A percentile compares a stretch with the other conserved stretches of the same genome.
Conservation (phyloP, 805 yeast genomes). For the Candida palmyrensis region DNA sequence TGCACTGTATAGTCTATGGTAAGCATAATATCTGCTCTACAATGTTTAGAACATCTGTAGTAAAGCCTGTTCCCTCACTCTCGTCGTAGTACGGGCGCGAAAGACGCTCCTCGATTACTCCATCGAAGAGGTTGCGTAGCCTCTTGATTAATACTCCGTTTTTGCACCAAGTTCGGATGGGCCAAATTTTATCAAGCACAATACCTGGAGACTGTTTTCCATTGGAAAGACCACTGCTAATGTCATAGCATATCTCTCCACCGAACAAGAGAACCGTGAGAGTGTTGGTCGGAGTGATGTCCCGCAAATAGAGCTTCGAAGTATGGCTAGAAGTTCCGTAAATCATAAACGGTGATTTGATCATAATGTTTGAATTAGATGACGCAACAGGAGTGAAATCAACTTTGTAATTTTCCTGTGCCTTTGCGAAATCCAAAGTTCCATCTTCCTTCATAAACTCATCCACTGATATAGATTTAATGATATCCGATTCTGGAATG, state of each 20-base stretch:
- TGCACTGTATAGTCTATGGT: constrained; percentile 1
- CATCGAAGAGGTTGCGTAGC: constrained; percentile 61
- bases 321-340: constrained; percentile 60
- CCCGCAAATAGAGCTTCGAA: constrained; percentile 63
- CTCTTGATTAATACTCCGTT: constrained; percentile 81
- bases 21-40: constrained; percentile 11
- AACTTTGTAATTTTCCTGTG: constrained; percentile 25
- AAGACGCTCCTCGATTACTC: constrained; percentile 58
- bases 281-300: constrained; percentile 74
- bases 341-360: constrained; percentile 56
- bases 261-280: constrained; percentile 77
- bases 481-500: constrained; percentile 16
- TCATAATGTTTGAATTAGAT: constrained; percentile 21
- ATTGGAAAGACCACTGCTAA: constrained; percentile 32
- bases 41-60: constrained; percentile 17
- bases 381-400: constrained; percentile 37
- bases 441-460: constrained; percentile 38
- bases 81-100: constrained; percentile 24
- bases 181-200: constrained; percentile 83
- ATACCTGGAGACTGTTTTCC: constrained; percentile 73
- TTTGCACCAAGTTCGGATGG: constrained; percentile 89
- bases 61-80: constrained; percentile 7
- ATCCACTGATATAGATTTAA: constrained; percentile 8
- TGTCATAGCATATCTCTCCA: constrained; percentile 60
- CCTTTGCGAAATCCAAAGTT: constrained; percentile 25